These are phyloP conservation scores for Cyclaneusma minus DNA, from an alignment of 2,329 filamentous ascomycete genomes.

Conservation along the genomic window DNA sequence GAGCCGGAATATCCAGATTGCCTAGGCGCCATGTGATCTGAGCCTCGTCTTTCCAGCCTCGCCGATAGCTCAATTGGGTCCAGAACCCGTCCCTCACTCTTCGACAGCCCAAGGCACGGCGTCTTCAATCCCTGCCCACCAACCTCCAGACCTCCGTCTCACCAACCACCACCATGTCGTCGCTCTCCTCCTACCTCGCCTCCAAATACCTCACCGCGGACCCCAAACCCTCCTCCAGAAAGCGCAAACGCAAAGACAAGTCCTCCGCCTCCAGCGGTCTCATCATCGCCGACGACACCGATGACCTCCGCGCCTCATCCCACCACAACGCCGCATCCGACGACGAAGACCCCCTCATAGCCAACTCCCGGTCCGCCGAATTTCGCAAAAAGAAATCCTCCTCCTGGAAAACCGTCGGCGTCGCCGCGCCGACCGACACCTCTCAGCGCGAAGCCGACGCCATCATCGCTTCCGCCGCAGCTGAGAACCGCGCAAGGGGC, in stretches of 20 bases:
- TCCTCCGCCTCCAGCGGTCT: slow-evolving; percentile 30
- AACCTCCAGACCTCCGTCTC: slow-evolving; percentile 1
- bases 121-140: not conserved
- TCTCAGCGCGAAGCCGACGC: slow-evolving; percentile 44
- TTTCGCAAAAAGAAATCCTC: slow-evolving; percentile 67
- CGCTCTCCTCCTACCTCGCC: slow-evolving; percentile 71
- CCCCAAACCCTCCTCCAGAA: slow-evolving; percentile 35
- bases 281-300: slow-evolving; percentile 50
- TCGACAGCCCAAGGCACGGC: slow-evolving; percentile 1
- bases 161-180: slow-evolving; percentile 28
- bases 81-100: not conserved
- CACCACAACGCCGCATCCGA: slow-evolving; percentile 30
- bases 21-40: not conserved
- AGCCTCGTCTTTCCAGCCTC: too few species aligned
- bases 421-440: slow-evolving; percentile 15
- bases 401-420: slow-evolving; percentile 59
- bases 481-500: slow-evolving; percentile 41
- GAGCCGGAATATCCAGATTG: not conserved
- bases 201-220: slow-evolving; percentile 75
- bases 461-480: slow-evolving; percentile 58
- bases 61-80: too few species aligned
- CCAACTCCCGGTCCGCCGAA: slow-evolving; percentile 31
- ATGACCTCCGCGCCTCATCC: slow-evolving; percentile 23
- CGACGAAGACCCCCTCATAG: slow-evolving; percentile 37
- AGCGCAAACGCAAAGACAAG: slow-evolving; percentile 44